These are phyloP conservation scores for Excoecaria cochinchinensis DNA, from an alignment of 345 rosid genomes.

Conservation along the genomic window DNA sequence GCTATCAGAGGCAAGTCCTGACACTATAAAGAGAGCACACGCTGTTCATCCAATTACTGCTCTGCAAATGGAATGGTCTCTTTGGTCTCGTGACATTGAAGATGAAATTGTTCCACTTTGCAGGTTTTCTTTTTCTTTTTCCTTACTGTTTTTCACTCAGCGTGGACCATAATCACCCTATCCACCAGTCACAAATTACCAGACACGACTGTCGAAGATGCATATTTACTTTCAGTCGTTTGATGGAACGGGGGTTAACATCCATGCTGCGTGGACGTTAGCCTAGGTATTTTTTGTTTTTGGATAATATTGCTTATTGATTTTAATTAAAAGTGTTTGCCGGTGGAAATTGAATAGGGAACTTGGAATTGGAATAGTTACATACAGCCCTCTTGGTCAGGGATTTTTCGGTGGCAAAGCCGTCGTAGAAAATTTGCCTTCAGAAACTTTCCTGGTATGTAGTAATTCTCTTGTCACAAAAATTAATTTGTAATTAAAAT, in stretches of 20 bases:
- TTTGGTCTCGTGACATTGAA: conserved; percentile 48
- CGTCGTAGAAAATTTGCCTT: conserved; percentile 6
- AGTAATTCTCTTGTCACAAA: no score
- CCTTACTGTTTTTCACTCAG: no score
- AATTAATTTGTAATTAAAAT: no score
- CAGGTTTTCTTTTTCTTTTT: conserved; percentile 28
- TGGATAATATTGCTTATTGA: no score
- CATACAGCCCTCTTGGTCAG: conserved; percentile 24
- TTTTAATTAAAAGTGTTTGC: not conserved
- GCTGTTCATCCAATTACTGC: conserved; percentile 51
- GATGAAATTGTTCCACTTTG: conserved; percentile 49
- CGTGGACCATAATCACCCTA: no score
- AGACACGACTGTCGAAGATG: no score
- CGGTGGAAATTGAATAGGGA: not conserved
- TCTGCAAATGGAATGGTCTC: conserved; percentile 46
- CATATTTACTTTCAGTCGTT: no score
- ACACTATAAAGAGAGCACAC: conserved; percentile 44
- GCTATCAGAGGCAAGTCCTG: conserved; percentile 48
- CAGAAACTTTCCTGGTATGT: conserved; percentile 3
- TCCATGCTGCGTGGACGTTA: no score
- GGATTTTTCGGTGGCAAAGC: conserved; percentile 26
- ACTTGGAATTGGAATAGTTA: conserved; percentile 19
- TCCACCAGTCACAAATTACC: no score
- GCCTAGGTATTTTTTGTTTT: no score
- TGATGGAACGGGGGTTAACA: no score